A percentile compares a stretch with the other conserved stretches of the same genome.
phyloP scores from a whole-genome alignment of 352 stramenopile genomes.

The Globisporangium camurandrum region DNA sequence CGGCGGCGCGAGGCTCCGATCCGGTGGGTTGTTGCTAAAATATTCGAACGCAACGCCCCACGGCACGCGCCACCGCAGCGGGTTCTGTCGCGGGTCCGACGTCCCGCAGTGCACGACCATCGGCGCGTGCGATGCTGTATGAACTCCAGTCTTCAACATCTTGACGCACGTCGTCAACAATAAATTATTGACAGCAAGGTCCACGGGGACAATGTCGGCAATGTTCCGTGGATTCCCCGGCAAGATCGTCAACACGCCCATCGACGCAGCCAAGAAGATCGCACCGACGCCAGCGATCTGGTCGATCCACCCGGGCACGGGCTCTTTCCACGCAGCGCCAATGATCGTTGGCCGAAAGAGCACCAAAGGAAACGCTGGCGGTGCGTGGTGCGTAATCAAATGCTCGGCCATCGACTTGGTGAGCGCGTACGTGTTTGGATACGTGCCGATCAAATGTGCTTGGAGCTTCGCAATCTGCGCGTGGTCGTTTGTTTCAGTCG shows the following conservation, averaged over 20 bases:
- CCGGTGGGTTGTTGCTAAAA: conserved; percentile 60
- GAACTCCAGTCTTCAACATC: conserved; percentile 9
- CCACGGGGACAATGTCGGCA: conserved; percentile 77
- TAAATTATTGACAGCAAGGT: conserved; percentile 74
- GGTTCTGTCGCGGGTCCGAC: conserved; percentile 70
- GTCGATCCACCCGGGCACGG: conserved; percentile 76
- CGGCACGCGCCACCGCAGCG: conserved; percentile 71
- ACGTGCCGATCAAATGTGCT: conserved; percentile 80
- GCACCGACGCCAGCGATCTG: conserved; percentile 70
- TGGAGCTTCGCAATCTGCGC: conserved; percentile 54
- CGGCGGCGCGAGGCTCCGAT: conserved; percentile 35
- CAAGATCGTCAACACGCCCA: conserved; percentile 79
- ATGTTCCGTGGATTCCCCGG: conserved; percentile 73
- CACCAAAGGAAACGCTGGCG: conserved; percentile 41
- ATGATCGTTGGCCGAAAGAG: conserved; percentile 85
- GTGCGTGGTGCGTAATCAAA: conserved; percentile 42
- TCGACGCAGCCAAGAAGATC: conserved; percentile 68
- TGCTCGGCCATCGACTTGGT: conserved; percentile 88
- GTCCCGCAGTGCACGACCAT: conserved; percentile 72
- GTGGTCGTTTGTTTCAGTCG: no score
- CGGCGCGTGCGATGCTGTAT: conserved; percentile 17
- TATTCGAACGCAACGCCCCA: conserved; percentile 53
- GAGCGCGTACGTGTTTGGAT: conserved; percentile 86
- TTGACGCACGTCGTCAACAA: conserved; percentile 44
- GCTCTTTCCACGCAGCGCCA: conserved; percentile 80